Base-by-base conservation (phyloP, 371 early-diverging fungal genomes). In the Mortierella polycephala region DNA sequence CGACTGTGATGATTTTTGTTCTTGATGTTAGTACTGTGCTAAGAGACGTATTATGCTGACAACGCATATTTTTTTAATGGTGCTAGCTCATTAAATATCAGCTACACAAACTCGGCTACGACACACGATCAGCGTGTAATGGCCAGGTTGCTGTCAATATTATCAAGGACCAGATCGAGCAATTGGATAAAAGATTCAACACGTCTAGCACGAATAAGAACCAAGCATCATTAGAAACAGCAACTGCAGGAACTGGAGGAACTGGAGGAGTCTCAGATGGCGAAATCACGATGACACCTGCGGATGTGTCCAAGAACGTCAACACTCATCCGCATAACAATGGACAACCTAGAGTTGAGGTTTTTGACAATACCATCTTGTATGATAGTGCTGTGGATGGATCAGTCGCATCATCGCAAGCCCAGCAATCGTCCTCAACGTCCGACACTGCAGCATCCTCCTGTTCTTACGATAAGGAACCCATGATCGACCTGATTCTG, bases 91-190 rank as follows among this genome's bases (percentile, higher is more conserved):
- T 76, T 4, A 71, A 76, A 60, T 76, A 76, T 20, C 77, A 76
- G n/a, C 72, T 76, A 8, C 71, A 76, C 47, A 76, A 76, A 55
- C 68, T 76, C 12, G 77, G 77, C 2, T 76, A 71, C 40, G 77
- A 76, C 45, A 76, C 77, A 4, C 68, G 64, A 10, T 71, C 77
- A 5, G 77, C 77, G 16, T 64, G 68, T 42, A 68, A 76, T 45
- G 77, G 77, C 39, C 77, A 76, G 49, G 68, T 76, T 4, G 77
- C 77, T 1, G 72, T 76, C n/a, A 71, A 76, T 45, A 71, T 71
- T 42, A 71, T 76, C 57, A 76, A 71, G 47, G 45, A 66, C 0
- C 77, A 76, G 60, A 64, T 71, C n/a, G 62, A 54, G 14, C 56
- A 63, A 54, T 45, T 60, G 8, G 58, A 44, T 9, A 49, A 71